Conservation (phyloP, 106 monocot species). For the Dioscorea alata region DNA sequence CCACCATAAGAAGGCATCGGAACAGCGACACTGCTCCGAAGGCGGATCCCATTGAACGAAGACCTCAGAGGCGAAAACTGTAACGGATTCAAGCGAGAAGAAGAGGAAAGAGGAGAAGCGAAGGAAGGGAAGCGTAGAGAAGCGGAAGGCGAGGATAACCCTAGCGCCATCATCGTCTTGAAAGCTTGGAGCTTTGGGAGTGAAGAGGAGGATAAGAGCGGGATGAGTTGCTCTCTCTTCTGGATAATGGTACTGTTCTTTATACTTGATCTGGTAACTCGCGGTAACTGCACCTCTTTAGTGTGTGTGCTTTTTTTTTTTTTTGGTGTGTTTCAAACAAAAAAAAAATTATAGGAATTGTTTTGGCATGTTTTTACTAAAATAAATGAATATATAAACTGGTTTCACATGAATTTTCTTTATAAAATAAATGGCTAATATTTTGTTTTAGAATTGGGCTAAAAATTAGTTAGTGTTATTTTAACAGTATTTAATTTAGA, state of each 20-base stretch:
- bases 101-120: slow-evolving; percentile 3
- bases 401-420: too few relatives aligned
- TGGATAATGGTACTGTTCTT: background rate
- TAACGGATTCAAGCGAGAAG: background rate
- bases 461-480: too few relatives aligned
- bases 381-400: too few relatives aligned
- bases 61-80: slow-evolving; percentile 18
- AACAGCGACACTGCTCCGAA: slow-evolving; percentile 8
- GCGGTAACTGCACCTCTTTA: background rate
- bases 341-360: too few relatives aligned
- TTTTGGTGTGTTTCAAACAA: too few relatives aligned
- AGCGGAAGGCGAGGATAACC: slow-evolving; percentile 12
- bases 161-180: slow-evolving; percentile 24
- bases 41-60: slow-evolving; percentile 37
- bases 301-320: too few relatives aligned
- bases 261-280: background rate
- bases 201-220: too few relatives aligned
- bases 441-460: too few relatives aligned
- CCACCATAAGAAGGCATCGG: slow-evolving; percentile 6
- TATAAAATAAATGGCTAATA: too few relatives aligned
- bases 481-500: too few relatives aligned
- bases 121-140: background rate
- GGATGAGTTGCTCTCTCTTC: background rate
- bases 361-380: too few relatives aligned
- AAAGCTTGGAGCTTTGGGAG: too few relatives aligned